These are phyloP conservation scores for Gentiana straminea DNA, from an alignment of 257 asterid genomes.

Conservation along the genomic window DNA sequence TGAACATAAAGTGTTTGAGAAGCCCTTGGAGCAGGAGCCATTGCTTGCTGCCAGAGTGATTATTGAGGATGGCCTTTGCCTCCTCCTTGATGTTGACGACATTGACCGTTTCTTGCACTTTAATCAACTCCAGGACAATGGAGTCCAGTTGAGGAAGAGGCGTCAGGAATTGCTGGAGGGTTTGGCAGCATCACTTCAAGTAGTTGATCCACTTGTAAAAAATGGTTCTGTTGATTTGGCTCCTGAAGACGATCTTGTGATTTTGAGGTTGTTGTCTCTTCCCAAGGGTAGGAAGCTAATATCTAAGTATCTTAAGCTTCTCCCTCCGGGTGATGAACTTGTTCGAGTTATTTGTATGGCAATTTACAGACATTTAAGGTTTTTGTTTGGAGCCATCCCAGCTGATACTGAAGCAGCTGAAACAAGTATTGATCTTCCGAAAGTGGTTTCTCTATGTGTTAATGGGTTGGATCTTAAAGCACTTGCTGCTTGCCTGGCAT, in stretches of 20 bases:
- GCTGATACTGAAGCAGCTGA: constrained; percentile 25
- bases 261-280: constrained; percentile 33
- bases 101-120: constrained; percentile 73
- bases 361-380: constrained; percentile 31
- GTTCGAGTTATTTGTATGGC: constrained; percentile 42
- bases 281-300: constrained; percentile 40
- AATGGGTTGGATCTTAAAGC: constrained; percentile 35
- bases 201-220: constrained; percentile 38
- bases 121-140: constrained; percentile 49
- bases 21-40: constrained; percentile 96
- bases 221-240: constrained; percentile 25
- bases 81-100: constrained; percentile 88
- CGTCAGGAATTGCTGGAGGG: constrained; percentile 44
- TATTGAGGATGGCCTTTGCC: constrained; percentile 78
- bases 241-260: constrained; percentile 34
- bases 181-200: constrained; percentile 39
- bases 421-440: constrained; percentile 21
- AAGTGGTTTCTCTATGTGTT: constrained; percentile 19
- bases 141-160: constrained; percentile 26
- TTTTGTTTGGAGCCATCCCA: constrained; percentile 27
- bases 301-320: constrained; percentile 32
- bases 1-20: constrained; percentile 48
- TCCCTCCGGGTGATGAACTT: constrained; percentile 34
- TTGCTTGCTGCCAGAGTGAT: constrained; percentile 94
- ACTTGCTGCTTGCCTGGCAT: constrained; percentile 38